Evolutionary conservation across 31 red algal genomes (phyloP).

Genomic region (Asparagopsis taxiformis): DNA sequence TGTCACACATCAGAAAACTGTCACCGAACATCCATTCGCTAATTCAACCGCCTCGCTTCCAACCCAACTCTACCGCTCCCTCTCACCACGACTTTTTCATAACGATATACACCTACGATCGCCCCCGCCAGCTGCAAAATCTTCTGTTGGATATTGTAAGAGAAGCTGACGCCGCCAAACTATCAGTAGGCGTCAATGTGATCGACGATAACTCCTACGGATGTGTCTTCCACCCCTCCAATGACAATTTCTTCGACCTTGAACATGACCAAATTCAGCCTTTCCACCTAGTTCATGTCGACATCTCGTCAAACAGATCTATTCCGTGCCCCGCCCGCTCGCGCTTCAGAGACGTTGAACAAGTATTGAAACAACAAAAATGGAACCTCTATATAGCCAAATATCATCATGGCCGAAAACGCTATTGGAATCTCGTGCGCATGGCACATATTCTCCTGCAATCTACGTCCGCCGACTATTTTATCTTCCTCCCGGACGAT

Average conservation of each 20-base stretch:
- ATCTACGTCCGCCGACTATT: constrained; percentile 27
- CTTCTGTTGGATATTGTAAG: constrained; percentile 69
- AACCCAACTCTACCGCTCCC: no score
- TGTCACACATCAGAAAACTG: no score
- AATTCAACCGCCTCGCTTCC: no score
- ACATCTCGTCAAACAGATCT: constrained; percentile 6
- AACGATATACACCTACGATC: constrained; percentile 91
- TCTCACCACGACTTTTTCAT: constrained; percentile 55
- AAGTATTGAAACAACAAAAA: constrained; percentile 19
- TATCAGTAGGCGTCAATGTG: constrained; percentile 68
- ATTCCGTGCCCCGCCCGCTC: constrained; percentile 50
- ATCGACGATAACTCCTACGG: constrained; percentile 89
- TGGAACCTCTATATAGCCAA: constrained; percentile 68
- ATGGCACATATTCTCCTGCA: constrained; percentile 52
- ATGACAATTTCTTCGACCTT: constrained; percentile 59
- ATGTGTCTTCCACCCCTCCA: constrained; percentile 35
- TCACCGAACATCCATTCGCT: no score
- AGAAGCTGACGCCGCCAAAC: constrained; percentile 23
- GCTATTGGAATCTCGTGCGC: constrained; percentile 79
- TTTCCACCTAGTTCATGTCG: constrained; percentile 15
- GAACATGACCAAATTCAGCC: not conserved
- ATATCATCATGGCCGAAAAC: constrained; percentile 66
- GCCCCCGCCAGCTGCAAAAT: constrained; percentile 56
- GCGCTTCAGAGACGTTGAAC: constrained; percentile 54
- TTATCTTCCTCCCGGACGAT: constrained; percentile 90